phyloP scores from a whole-genome alignment of 805 yeast genomes.

The Alloascoidea africana region DNA sequence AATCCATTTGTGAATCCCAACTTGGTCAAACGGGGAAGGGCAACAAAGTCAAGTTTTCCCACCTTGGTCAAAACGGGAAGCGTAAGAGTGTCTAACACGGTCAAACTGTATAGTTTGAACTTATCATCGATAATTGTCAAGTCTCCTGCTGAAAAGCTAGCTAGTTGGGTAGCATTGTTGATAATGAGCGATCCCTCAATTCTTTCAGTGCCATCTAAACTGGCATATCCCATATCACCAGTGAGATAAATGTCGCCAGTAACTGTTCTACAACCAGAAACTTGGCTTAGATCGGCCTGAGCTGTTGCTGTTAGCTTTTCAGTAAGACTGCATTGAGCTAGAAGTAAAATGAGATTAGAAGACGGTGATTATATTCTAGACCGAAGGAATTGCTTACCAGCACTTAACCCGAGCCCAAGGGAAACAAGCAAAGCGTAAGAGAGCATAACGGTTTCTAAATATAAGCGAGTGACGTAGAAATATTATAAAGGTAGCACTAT shows the following conservation, averaged over 20 bases:
- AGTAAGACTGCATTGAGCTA: no score
- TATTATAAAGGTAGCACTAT: no score
- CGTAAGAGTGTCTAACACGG: slow-evolving; percentile 49
- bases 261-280: slow-evolving; percentile 63
- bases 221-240: slow-evolving; percentile 41
- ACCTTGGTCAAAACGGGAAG: slow-evolving; percentile 72
- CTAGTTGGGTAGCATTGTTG: slow-evolving; percentile 47
- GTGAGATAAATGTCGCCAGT: slow-evolving; percentile 64
- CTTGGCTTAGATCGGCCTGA: slow-evolving; percentile 62
- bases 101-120: slow-evolving; percentile 45
- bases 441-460: no score
- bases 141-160: slow-evolving; percentile 61
- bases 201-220: slow-evolving; percentile 54
- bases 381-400: no score
- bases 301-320: slow-evolving; percentile 78
- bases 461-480: no score
- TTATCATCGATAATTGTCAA: slow-evolving; percentile 63
- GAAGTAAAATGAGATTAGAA: no score
- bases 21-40: slow-evolving; percentile 69
- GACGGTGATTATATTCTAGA: no score
- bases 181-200: slow-evolving; percentile 64
- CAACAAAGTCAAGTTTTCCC: slow-evolving; percentile 67
- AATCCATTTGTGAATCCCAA: slow-evolving; percentile 61
- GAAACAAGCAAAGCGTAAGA: no score
- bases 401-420: no score